Evolutionary conservation across 345 rosid species (phyloP).

Genomic region (Toxicodendron radicans): DNA sequence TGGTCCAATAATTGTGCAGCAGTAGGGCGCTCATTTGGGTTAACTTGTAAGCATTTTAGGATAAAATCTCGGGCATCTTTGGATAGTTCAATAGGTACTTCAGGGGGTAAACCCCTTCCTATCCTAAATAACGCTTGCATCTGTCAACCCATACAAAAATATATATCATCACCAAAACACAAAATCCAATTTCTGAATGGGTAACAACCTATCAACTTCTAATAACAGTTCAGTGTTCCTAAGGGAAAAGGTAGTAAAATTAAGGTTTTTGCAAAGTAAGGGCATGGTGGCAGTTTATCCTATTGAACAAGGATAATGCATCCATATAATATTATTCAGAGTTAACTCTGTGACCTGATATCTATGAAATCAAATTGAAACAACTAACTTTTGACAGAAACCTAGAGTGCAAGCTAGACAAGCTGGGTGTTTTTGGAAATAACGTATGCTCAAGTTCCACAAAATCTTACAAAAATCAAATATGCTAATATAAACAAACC

Average conservation of each 20-base stretch:
- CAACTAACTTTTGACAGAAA: no score
- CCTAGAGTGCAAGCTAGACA: background rate
- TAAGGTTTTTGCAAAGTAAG: background rate
- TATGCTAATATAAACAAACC: background rate
- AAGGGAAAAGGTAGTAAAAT: background rate
- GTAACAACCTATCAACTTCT: background rate
- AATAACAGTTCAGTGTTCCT: background rate
- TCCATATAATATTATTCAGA: background rate
- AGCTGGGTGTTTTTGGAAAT: background rate
- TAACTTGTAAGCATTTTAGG: conserved; percentile 56
- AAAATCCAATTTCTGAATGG: background rate
- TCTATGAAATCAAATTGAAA: no score
- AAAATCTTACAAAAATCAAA: background rate
- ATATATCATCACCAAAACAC: background rate
- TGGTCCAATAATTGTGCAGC: conserved; percentile 71
- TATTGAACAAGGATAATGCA: background rate
- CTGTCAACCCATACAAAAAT: conserved; percentile 35
- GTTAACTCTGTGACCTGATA: background rate
- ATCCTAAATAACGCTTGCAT: conserved; percentile 66
- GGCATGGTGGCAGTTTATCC: no score
- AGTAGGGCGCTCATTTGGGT: conserved; percentile 68
- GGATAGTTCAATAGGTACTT: conserved; percentile 53
- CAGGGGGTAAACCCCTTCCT: conserved; percentile 68
- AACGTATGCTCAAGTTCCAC: background rate
- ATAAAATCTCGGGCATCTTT: conserved; percentile 66